Evolutionary conservation across 2,329 filamentous ascomycete genomes (phyloP).

Genomic region (Hortaea werneckii): DNA sequence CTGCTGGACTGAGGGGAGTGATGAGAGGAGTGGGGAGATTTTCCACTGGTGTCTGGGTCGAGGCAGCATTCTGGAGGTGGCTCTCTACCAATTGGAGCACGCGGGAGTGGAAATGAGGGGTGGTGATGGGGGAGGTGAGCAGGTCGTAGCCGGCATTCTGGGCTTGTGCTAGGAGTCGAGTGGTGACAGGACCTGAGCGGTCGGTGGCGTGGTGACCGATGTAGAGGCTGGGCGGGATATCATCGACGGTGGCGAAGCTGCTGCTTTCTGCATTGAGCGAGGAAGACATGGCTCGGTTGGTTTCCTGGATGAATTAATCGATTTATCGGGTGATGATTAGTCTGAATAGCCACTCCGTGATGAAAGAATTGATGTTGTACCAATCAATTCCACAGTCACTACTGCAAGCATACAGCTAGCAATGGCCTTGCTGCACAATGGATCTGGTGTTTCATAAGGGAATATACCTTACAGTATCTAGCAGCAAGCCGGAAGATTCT

Average conservation of each 20-base stretch:
- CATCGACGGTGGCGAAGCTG: slow-evolving; percentile 10
- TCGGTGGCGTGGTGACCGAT: slow-evolving; percentile 65
- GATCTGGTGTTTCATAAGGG: too few relatives aligned
- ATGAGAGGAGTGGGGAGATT: slow-evolving; percentile 36
- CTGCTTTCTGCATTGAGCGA: neutral
- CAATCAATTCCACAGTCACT: too few relatives aligned
- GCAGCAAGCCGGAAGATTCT: too few relatives aligned
- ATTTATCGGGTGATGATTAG: too few relatives aligned
- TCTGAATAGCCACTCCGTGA: too few relatives aligned
- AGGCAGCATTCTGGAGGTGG: slow-evolving; percentile 41
- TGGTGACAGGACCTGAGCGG: slow-evolving; percentile 32
- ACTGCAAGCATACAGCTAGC: too few relatives aligned
- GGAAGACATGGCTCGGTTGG: too few relatives aligned
- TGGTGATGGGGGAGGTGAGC: slow-evolving; percentile 70
- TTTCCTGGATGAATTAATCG: too few relatives aligned
- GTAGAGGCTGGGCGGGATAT: slow-evolving; percentile 47
- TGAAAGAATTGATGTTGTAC: too few relatives aligned
- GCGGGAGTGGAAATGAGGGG: slow-evolving; percentile 57
- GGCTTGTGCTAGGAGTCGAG: slow-evolving; percentile 55
- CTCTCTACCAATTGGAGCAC: slow-evolving; percentile 52
- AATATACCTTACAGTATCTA: too few relatives aligned
- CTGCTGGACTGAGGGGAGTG: slow-evolving; percentile 62
- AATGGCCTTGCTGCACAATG: too few relatives aligned
- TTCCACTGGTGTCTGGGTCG: slow-evolving; percentile 29
- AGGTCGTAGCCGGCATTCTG: slow-evolving; percentile 59